Evolutionary conservation across 2,329 filamentous ascomycete species (phyloP).

Genomic region (Boeremia lycopersici): DNA sequence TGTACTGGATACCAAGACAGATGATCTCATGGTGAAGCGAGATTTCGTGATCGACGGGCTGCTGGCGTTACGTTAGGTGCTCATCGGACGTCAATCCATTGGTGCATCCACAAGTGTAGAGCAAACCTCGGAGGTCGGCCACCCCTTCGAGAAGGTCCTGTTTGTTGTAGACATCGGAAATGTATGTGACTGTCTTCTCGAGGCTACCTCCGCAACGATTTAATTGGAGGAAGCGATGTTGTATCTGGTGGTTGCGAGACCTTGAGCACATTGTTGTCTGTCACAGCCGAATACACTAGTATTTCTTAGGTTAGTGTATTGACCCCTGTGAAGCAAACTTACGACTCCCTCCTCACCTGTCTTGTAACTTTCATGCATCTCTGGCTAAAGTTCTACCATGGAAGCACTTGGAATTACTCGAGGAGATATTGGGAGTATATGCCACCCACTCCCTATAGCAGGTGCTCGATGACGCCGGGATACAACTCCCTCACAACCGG

Average conservation of each 20-base stretch:
- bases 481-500: background rate
- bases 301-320: background rate
- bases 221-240: background rate
- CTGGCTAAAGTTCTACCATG: background rate
- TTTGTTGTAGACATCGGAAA: constrained; percentile 1
- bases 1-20: background rate
- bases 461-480: background rate
- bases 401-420: background rate
- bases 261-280: constrained; percentile 29
- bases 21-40: background rate
- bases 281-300: background rate
- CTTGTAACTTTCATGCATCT: background rate
- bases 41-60: background rate
- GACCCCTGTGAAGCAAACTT: constrained; percentile 1
- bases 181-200: background rate
- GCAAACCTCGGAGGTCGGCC: background rate
- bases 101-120: background rate
- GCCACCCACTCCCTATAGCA: background rate
- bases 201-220: background rate
- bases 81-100: constrained; percentile 12
- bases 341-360: background rate
- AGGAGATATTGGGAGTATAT: background rate
- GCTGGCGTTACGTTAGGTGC: background rate
- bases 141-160: constrained; percentile 1
- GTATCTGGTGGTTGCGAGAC: constrained; percentile 4